Percentiles rank a stretch among this genome's conserved stretches.
Evolutionary conservation across 257 asterid genomes (phyloP).

Genomic region (Przewalskia tangutica): DNA sequence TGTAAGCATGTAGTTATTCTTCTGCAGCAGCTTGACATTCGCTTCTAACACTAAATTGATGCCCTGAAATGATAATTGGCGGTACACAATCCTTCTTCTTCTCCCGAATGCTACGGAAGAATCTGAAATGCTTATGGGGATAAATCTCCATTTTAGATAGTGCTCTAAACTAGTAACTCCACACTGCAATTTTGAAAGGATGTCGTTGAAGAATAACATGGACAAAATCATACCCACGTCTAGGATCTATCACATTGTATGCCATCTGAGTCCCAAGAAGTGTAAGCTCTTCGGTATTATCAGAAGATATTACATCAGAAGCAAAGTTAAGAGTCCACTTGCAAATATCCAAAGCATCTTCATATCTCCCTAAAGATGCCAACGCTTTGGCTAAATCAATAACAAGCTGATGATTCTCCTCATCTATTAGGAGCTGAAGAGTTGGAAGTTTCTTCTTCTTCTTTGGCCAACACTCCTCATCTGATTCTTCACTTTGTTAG

Average conservation of each 20-base stretch:
- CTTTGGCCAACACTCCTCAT: background rate
- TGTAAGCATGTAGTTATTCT: conserved; percentile 13
- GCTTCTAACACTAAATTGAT: background rate
- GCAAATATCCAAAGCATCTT: background rate
- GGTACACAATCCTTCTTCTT: conserved; percentile 9
- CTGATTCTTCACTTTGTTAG: conserved; percentile 12
- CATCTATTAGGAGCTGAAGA: conserved; percentile 7
- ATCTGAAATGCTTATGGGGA: background rate
- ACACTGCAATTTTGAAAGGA: conserved; percentile 3
- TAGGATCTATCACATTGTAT: background rate
- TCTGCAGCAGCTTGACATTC: conserved; percentile 11
- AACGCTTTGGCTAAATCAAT: conserved; percentile 4
- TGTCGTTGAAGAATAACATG: background rate
- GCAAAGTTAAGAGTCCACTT: background rate
- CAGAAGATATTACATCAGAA: background rate
- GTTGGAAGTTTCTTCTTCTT: background rate
- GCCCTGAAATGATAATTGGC: conserved; percentile 5
- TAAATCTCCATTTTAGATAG: background rate
- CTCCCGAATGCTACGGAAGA: background rate
- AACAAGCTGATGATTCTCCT: conserved; percentile 9
- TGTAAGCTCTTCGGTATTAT: background rate
- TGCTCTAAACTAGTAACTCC: conserved; percentile 14
- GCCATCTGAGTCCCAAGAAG: background rate
- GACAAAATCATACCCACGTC: background rate
- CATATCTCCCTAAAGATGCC: background rate